These are phyloP conservation scores for Phytophthora rubi DNA, from an alignment of 352 stramenopile species.

Conservation along the genomic window DNA sequence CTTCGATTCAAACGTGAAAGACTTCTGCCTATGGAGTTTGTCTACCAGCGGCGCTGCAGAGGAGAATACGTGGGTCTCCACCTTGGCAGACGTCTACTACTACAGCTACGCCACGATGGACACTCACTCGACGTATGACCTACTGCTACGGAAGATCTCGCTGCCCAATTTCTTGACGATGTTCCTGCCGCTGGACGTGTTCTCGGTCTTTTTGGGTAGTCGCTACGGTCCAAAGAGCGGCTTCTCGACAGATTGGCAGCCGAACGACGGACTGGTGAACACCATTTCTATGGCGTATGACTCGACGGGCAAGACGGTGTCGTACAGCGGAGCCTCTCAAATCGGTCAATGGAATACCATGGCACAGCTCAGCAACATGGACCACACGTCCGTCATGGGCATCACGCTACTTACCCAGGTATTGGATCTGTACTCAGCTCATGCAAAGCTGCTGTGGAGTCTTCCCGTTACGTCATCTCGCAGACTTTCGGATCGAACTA, in stretches of 20 bases:
- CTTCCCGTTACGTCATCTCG: neutral
- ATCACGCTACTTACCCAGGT: conserved; percentile 41
- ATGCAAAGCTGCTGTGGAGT: conserved; percentile 18
- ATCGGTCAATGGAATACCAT: conserved; percentile 46
- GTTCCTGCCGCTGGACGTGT: conserved; percentile 28
- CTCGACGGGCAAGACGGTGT: conserved; percentile 15
- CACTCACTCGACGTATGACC: conserved; percentile 28
- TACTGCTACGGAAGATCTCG: conserved; percentile 33
- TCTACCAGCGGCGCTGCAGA: conserved; percentile 40
- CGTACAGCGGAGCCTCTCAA: conserved; percentile 23
- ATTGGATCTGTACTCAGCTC: conserved; percentile 25
- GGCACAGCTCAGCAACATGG: conserved; percentile 32
- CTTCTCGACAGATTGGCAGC: conserved; percentile 33
- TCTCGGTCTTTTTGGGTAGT: conserved; percentile 29
- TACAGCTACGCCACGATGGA: conserved; percentile 42
- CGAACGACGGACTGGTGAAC: conserved; percentile 39
- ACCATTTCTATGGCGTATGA: conserved; percentile 41
- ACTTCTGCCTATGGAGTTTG: conserved; percentile 36
- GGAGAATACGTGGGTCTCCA: conserved; percentile 46
- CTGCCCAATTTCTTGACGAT: conserved; percentile 45
- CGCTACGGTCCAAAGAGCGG: conserved; percentile 28
- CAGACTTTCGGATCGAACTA: neutral
- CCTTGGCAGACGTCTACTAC: conserved; percentile 47
- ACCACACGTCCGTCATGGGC: conserved; percentile 41
- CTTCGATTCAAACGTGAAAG: conserved; percentile 34